These are phyloP conservation scores for Drechslerella coelobrocha DNA, from an alignment of 2,329 filamentous ascomycete genomes.

Conservation along the genomic window DNA sequence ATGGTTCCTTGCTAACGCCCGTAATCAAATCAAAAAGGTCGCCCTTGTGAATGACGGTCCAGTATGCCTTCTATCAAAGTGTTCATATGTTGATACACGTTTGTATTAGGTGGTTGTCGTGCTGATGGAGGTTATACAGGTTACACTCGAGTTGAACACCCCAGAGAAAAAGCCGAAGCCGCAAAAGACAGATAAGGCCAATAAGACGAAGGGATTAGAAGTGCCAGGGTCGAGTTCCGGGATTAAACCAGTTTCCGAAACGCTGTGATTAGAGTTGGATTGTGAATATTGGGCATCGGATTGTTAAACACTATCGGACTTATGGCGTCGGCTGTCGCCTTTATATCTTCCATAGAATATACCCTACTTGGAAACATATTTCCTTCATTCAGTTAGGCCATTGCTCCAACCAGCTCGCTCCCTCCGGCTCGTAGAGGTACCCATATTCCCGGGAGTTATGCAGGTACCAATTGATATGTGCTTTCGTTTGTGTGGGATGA, in stretches of 20 bases:
- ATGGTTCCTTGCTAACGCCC: too few species aligned
- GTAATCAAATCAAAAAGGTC: constrained; percentile 15
- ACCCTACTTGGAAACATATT: not conserved
- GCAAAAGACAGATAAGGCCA: constrained; percentile 21
- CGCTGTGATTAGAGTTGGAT: constrained; percentile 1
- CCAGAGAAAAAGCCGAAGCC: constrained; percentile 38
- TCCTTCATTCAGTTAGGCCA: not conserved
- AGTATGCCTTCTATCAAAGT: constrained; percentile 4
- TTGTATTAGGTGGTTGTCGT: not conserved
- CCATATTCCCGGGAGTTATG: constrained; percentile 19
- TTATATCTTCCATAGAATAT: too few species aligned
- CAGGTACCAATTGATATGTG: constrained; percentile 29
- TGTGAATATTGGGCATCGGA: not conserved
- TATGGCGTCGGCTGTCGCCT: too few species aligned
- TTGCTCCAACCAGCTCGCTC: not conserved
- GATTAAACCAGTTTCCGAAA: not conserved
- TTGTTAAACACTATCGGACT: too few species aligned
- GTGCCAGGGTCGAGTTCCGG: constrained; percentile 33
- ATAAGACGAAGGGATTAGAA: constrained; percentile 25
- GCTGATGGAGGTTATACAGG: constrained; percentile 11
- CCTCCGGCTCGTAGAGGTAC: constrained; percentile 4
- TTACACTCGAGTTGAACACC: constrained; percentile 43
- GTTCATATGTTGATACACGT: not conserved
- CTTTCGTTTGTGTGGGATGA: constrained; percentile 8
- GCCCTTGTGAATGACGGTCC: constrained; percentile 46